Evolutionary conservation across 768 basidiomycete genomes (phyloP), one percentile per base, ranked within the genome.

Genomic region (Agaricus blazei): DNA sequence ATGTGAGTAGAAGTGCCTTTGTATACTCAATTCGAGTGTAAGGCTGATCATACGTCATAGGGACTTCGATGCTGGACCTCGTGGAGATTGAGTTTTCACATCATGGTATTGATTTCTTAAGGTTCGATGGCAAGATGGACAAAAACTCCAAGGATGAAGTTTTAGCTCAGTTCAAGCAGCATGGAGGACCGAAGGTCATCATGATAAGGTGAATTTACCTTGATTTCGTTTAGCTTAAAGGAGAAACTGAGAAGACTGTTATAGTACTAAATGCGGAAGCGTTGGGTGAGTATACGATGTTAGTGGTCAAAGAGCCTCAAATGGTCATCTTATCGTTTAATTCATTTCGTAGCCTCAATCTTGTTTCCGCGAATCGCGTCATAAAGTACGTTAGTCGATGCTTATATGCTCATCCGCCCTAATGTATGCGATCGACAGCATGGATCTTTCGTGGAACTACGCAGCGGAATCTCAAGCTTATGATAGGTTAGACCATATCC

Each of bases 381-480:
- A 74, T 88, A 60, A 85, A 85, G 84, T 87, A 61, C 46, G 78
- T 64, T 31, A 42, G 48, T 45, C 19, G 7, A 29, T 11, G 34
- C 14, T 23, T 23, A 8, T 46, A 26, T 15, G 19, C 27, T 40
- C 44, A 52, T n/a, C 29, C 28, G 29, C 9, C 3, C 46, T 47
- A 37, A n/a, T n/a, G 48, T 15, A 19, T 31, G 48, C 24, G 24
- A 41, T 52, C 1, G 19, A 3, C 48, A 87, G 84, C 65, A 76
- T 89, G 75, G 87, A 88, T 64, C 70, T 88, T 15, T 83, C 83
- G 27, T 88, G 87, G 87, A 87, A 86, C 62, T 85, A 79, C 59
- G 87, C 87, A 0, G 71, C 83, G 0, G 87, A 88, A 62, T 81
- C 82, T 0, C 87, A 89, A 60, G 87, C 87, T 4, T 79, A 78